Evolutionary conservation across 805 yeast genomes (phyloP).

Genomic region (Kuraishia ogatae): DNA sequence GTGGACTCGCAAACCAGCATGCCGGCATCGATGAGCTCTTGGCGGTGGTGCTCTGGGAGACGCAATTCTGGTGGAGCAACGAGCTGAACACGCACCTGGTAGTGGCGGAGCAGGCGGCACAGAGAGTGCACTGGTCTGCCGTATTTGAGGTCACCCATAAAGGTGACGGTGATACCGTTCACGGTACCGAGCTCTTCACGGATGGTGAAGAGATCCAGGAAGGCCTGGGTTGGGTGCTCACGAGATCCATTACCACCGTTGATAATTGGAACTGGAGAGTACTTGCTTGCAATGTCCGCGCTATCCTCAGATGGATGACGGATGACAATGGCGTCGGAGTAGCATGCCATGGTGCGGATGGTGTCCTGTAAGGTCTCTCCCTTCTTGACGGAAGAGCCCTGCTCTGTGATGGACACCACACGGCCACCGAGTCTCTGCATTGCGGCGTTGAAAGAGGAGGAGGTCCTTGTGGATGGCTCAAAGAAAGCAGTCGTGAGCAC

Average conservation of each 20-base stretch:
- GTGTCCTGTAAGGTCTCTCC: slow-evolving; percentile 98
- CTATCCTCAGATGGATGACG: slow-evolving; percentile 94
- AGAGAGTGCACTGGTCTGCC: slow-evolving; percentile 98
- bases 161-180: slow-evolving; percentile 94
- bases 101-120: slow-evolving; percentile 81
- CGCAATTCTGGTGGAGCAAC: slow-evolving; percentile 85
- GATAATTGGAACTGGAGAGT: slow-evolving; percentile 92
- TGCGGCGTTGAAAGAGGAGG: slow-evolving; percentile 96
- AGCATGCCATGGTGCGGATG: slow-evolving; percentile 87
- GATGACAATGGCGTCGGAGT: slow-evolving; percentile 92
- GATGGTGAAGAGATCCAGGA: slow-evolving; percentile 93
- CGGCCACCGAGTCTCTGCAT: slow-evolving; percentile 99
- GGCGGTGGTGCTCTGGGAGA: slow-evolving; percentile 67
- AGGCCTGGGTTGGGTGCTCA: slow-evolving; percentile 99
- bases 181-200: slow-evolving; percentile 99
- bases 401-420: slow-evolving; percentile 79
- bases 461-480: slow-evolving; percentile 97
- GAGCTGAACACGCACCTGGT: slow-evolving; percentile 87
- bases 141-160: slow-evolving; percentile 97
- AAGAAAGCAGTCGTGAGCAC: slow-evolving; percentile 91
- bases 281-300: slow-evolving; percentile 91
- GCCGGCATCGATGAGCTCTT: slow-evolving; percentile 56
- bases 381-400: slow-evolving; percentile 90
- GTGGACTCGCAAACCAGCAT: slow-evolving; percentile 70
- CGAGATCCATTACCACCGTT: slow-evolving; percentile 97